Percentiles rank a stretch among this genome's conserved stretches.
Conservation (phyloP, 148 eudicot species). For the Chenopodium suecicum region DNA sequence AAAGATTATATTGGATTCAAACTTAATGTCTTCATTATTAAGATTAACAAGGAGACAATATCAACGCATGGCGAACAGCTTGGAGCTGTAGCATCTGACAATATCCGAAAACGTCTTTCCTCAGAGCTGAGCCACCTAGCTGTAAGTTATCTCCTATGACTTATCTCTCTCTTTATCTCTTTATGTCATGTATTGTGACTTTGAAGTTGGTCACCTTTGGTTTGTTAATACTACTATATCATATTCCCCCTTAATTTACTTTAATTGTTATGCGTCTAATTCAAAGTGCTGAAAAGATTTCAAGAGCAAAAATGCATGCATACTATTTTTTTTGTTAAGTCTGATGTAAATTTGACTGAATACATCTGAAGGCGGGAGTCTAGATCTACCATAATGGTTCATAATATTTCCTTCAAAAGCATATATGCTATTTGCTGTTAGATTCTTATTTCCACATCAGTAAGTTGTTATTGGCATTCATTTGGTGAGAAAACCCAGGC, state of each 20-base stretch:
- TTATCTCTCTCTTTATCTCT: background rate
- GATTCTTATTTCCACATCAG: background rate
- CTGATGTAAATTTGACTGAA: background rate
- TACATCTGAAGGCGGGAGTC: background rate
- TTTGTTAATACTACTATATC: background rate
- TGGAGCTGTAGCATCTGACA: slow-evolving; percentile 51
- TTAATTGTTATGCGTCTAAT: background rate
- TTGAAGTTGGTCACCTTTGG: background rate
- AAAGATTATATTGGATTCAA: slow-evolving; percentile 3
- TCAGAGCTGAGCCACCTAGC: slow-evolving; percentile 57
- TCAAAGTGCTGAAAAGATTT: too few relatives aligned
- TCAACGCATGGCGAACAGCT: slow-evolving; percentile 59
- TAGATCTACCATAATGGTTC: too few relatives aligned
- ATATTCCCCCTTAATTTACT: background rate
- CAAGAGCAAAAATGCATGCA: background rate
- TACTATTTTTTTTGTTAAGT: background rate
- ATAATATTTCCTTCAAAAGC: background rate
- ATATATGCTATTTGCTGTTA: background rate
- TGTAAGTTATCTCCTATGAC: slow-evolving; percentile 47
- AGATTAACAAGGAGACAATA: slow-evolving; percentile 52
- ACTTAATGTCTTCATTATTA: slow-evolving; percentile 26
- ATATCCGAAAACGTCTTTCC: slow-evolving; percentile 51
- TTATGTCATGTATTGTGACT: background rate
- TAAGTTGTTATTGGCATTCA: background rate
- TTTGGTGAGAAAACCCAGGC: background rate